Conservation (phyloP, 768 basidiomycete genomes). For the Macrolepiota fuliginosa region DNA sequence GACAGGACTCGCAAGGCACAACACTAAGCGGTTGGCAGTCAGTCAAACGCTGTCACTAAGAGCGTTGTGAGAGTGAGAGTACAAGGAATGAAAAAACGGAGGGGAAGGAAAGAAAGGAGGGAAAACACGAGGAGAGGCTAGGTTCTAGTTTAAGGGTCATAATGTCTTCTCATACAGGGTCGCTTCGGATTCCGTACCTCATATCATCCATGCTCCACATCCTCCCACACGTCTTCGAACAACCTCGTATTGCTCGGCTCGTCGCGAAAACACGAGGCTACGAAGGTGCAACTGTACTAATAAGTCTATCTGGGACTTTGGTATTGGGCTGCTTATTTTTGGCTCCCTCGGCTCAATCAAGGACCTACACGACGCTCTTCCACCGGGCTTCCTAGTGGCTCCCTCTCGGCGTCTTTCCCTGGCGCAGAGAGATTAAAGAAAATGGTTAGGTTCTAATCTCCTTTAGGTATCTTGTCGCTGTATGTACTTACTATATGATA, state of each 20-base stretch:
- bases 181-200: constrained; percentile 3
- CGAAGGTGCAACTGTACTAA: constrained; percentile 1
- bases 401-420: background rate
- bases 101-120: background rate
- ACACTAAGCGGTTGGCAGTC: background rate
- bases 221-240: background rate
- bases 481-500: too few relatives aligned
- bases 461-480: too few relatives aligned
- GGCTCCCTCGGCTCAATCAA: background rate
- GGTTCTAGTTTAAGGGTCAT: constrained; percentile 14
- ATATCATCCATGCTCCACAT: background rate
- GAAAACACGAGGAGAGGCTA: background rate
- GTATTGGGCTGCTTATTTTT: constrained; percentile 1
- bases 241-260: background rate
- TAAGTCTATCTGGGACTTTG: constrained; percentile 1
- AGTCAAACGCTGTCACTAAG: background rate
- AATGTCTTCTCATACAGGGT: constrained; percentile 11
- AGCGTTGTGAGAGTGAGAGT: background rate
- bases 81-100: background rate
- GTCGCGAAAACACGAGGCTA: constrained; percentile 12
- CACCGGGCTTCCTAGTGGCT: background rate
- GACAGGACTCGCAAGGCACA: background rate
- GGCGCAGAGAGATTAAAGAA: background rate
- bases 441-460: too few relatives aligned
- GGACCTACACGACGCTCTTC: background rate